Percentiles rank a stretch among this genome's conserved stretches.
phyloP scores from a whole-genome alignment of 2,329 filamentous ascomycete genomes.

The Orbilia ellipsospora region DNA sequence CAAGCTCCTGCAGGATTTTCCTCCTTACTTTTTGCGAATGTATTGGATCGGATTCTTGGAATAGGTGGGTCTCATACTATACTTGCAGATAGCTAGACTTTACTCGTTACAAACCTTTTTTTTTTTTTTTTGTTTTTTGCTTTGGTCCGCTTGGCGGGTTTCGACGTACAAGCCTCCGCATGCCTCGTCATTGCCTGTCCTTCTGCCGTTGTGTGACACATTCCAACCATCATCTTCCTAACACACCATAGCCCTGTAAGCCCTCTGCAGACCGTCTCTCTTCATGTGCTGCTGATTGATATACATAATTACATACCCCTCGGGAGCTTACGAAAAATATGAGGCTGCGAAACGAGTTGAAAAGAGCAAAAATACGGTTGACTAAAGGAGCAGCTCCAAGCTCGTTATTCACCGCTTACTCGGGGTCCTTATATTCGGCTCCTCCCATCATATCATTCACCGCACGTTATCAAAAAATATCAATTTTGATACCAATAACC shows the following conservation, averaged over 20 bases:
- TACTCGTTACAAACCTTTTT: too few relatives aligned
- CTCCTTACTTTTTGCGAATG: background rate
- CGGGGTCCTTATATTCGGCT: background rate
- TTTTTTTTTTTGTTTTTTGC: too few relatives aligned
- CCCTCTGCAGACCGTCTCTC: background rate
- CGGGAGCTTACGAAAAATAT: too few relatives aligned
- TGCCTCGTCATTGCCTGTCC: constrained; percentile 40
- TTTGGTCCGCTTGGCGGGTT: background rate
- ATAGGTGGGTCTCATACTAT: background rate
- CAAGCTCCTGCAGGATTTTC: constrained; percentile 19
- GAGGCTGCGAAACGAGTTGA: too few relatives aligned
- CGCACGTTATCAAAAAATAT: background rate
- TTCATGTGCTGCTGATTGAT: background rate
- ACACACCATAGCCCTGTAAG: background rate
- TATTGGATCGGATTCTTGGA: background rate
- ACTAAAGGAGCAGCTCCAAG: background rate
- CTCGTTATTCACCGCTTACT: background rate
- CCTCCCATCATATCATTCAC: background rate
- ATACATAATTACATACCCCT: background rate
- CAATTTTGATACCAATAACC: background rate
- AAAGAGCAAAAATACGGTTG: background rate
- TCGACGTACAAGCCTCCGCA: constrained; percentile 13
- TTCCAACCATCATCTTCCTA: background rate
- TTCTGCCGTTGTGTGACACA: constrained; percentile 24
- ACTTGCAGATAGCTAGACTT: background rate